Conservation (phyloP, 208 protist genomes). For the Crithidia fasciculata region DNA sequence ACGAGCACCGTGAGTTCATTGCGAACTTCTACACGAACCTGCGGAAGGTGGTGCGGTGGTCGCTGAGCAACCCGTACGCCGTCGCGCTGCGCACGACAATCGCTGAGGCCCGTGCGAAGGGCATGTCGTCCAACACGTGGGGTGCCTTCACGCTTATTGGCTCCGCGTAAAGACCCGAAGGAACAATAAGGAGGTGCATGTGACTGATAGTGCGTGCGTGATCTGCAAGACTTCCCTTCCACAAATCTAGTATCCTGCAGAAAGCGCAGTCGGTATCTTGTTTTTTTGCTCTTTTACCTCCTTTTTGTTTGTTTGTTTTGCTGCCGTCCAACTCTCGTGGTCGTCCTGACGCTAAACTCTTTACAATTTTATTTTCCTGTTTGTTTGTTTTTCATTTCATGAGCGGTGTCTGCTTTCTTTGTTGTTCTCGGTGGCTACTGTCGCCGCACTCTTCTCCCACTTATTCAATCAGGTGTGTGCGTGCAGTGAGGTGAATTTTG, state of each 20-base stretch:
- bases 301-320: slow-evolving; percentile 16
- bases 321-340: background rate
- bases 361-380: too few relatives aligned
- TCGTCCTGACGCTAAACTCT: too few relatives aligned
- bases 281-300: slow-evolving; percentile 18
- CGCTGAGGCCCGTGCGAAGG: slow-evolving; percentile 29
- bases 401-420: too few relatives aligned
- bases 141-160: slow-evolving; percentile 79
- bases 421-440: too few relatives aligned
- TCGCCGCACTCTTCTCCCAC: too few relatives aligned
- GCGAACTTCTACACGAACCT: slow-evolving; percentile 56
- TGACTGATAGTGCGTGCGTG: background rate
- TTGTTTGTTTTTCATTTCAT: too few relatives aligned
- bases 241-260: background rate
- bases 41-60: slow-evolving; percentile 43
- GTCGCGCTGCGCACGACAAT: slow-evolving; percentile 79
- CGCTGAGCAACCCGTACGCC: slow-evolving; percentile 66
- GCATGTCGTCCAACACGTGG: slow-evolving; percentile 62
- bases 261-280: slow-evolving; percentile 4
- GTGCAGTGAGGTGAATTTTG: too few relatives aligned
- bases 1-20: slow-evolving; percentile 65
- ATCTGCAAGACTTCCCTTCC: too few relatives aligned
- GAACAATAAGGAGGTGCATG: slow-evolving; percentile 4
- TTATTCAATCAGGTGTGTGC: too few relatives aligned
- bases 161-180: slow-evolving; percentile 45